Conservation (phyloP, 2,329 filamentous ascomycete genomes). For the Colletotrichum shisoi region DNA sequence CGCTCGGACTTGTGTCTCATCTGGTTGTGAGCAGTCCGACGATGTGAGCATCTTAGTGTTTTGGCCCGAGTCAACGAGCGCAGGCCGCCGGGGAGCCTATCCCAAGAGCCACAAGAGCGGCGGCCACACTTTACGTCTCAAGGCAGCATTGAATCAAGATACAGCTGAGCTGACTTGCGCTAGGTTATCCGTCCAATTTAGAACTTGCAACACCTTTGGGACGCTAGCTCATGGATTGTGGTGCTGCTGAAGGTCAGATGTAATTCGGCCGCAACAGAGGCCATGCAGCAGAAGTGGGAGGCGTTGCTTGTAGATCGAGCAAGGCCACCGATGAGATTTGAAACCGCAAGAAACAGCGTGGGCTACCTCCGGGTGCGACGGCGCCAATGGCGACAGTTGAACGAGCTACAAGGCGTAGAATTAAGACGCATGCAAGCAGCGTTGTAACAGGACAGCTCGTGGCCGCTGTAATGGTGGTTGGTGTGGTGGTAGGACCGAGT, state of each 20-base stretch:
- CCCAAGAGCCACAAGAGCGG: conserved; percentile 16
- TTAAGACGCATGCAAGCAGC: conserved; percentile 1
- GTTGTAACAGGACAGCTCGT: conserved; percentile 1
- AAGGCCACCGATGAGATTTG: conserved; percentile 11
- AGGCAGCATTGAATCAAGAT: conserved; percentile 30
- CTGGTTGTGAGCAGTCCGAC: background rate
- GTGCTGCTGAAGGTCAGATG: conserved; percentile 30
- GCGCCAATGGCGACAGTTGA: conserved; percentile 10
- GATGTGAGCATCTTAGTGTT: conserved; percentile 8
- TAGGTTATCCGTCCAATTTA: conserved; percentile 34
- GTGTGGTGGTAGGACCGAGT: conserved; percentile 13
- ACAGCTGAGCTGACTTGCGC: conserved; percentile 6
- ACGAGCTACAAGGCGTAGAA: background rate
- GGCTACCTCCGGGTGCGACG: conserved; percentile 20
- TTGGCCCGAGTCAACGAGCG: conserved; percentile 13
- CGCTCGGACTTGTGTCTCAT: conserved; percentile 11
- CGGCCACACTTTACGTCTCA: conserved; percentile 17
- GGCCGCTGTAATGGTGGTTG: background rate
- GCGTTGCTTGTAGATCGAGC: conserved; percentile 9
- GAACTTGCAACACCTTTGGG: conserved; percentile 26
- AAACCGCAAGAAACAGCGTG: conserved; percentile 24
- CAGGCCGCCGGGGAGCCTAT: conserved; percentile 12
- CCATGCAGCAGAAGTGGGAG: background rate
- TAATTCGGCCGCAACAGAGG: conserved; percentile 26
- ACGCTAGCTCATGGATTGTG: conserved; percentile 10